These are phyloP conservation scores for Ogataea hybrid DNA, from an alignment of 1,139 yeast species.

Conservation along the genomic window DNA sequence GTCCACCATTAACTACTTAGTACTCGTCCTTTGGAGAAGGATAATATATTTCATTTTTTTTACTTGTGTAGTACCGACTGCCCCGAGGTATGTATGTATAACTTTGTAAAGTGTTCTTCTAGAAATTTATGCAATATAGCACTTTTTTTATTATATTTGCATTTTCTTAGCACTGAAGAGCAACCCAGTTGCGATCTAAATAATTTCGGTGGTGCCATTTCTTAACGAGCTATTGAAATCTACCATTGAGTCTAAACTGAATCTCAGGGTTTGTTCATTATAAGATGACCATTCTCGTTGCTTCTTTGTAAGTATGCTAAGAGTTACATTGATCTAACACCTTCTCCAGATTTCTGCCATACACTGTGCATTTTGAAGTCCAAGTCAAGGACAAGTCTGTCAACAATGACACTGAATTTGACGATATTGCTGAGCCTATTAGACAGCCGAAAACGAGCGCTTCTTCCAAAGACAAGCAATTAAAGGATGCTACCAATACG, in stretches of 20 bases:
- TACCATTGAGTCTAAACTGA: background rate
- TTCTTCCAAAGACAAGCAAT: constrained; percentile 7
- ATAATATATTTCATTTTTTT: constrained; percentile 13
- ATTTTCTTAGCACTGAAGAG: too few relatives aligned
- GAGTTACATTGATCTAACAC: constrained; percentile 5
- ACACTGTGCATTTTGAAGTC: constrained; percentile 69
- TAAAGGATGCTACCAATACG: constrained; percentile 8
- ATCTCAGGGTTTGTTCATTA: background rate
- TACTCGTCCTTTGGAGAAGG: constrained; percentile 7
- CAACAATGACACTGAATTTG: constrained; percentile 20
- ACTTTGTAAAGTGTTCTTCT: background rate
- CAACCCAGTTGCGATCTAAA: too few relatives aligned
- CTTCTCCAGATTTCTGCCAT: constrained; percentile 56
- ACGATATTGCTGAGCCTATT: constrained; percentile 26
- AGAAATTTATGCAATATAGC: background rate
- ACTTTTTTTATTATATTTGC: background rate
- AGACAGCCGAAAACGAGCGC: constrained; percentile 7
- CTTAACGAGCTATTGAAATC: background rate
- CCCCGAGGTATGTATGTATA: background rate
- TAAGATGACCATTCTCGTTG: constrained; percentile 54
- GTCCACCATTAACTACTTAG: background rate
- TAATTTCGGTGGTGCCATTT: too few relatives aligned
- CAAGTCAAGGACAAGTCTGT: constrained; percentile 21
- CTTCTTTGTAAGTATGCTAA: constrained; percentile 53
- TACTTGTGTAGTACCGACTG: background rate